phyloP scores from a whole-genome alignment of 768 basidiomycete species.

The Lactarius sp. region DNA sequence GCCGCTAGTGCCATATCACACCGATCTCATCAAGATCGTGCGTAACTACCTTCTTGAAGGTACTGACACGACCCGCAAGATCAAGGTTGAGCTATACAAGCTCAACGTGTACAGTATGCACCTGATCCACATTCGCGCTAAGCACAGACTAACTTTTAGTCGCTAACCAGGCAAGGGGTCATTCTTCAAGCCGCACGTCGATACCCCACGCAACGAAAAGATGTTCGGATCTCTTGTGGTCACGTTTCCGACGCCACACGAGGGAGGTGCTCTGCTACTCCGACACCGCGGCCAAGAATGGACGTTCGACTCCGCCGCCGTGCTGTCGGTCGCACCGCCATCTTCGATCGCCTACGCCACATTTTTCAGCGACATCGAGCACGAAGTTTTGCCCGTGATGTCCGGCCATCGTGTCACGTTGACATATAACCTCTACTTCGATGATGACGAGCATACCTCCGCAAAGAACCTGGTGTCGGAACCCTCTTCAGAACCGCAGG shows the following conservation, averaged over 20 bases:
- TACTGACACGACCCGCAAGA: slow-evolving; percentile 19
- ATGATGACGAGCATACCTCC: neutral
- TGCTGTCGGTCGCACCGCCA: slow-evolving; percentile 15
- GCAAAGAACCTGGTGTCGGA: neutral
- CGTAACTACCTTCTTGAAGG: slow-evolving; percentile 28
- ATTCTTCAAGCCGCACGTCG: slow-evolving; percentile 49
- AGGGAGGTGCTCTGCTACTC: slow-evolving; percentile 42
- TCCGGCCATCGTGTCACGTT: slow-evolving; percentile 43
- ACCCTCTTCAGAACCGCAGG: neutral
- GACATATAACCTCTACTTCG: slow-evolving; percentile 40
- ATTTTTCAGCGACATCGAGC: slow-evolving; percentile 43
- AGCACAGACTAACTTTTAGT: neutral
- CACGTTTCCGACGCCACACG: slow-evolving; percentile 43
- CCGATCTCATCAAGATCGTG: slow-evolving; percentile 32
- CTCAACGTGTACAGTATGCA: slow-evolving; percentile 42
- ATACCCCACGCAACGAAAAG: slow-evolving; percentile 39
- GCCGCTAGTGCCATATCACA: slow-evolving; percentile 31
- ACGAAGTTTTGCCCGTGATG: slow-evolving; percentile 40
- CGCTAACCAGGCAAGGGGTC: slow-evolving; percentile 34
- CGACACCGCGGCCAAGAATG: slow-evolving; percentile 34
- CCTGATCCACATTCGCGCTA: neutral
- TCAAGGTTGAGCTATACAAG: slow-evolving; percentile 40
- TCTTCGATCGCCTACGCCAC: slow-evolving; percentile 37
- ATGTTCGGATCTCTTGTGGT: slow-evolving; percentile 53
- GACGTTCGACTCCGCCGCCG: slow-evolving; percentile 37